phyloP scores from a whole-genome alignment of 1,284 basidiomycete species.

The Tylopilus sp. region DNA sequence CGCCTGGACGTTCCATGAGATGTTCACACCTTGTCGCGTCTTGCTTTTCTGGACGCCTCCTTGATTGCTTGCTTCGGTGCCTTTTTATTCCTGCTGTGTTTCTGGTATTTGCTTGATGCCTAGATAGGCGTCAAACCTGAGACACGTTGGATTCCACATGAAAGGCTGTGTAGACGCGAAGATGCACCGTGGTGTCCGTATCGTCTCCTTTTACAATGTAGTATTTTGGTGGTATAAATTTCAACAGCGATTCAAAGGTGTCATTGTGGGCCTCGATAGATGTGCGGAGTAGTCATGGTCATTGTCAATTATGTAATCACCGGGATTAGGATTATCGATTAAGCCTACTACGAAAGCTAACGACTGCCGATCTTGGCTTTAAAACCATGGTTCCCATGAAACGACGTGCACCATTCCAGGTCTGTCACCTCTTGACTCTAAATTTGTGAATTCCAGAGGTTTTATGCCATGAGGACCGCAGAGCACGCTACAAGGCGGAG shows the following conservation, averaged over 20 bases:
- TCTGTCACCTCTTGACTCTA: no score
- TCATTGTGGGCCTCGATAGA: constrained; percentile 88
- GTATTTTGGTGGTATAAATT: constrained; percentile 89
- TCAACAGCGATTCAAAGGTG: constrained; percentile 83
- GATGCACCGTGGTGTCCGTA: constrained; percentile 25
- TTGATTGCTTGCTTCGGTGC: constrained; percentile 87
- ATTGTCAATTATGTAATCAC: no score
- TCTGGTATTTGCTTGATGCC: constrained; percentile 83
- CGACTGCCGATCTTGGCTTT: no score
- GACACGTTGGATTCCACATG: background rate
- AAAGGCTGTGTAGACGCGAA: background rate
- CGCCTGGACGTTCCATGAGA: background rate
- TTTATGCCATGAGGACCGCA: no score
- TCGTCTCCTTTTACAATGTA: constrained; percentile 79
- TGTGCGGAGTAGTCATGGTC: constrained; percentile 67
- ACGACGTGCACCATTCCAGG: no score
- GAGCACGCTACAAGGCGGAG: no score
- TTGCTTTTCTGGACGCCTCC: constrained; percentile 88
- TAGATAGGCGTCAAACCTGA: constrained; percentile 39
- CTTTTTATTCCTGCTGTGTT: constrained; percentile 89
- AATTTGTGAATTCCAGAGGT: no score
- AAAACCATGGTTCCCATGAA: no score
- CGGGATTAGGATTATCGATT: no score
- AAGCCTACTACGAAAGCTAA: no score
- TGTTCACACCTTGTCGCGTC: constrained; percentile 78